Conservation (phyloP, 768 basidiomycete genomes). For the Rhizopogon vesiculosus region DNA sequence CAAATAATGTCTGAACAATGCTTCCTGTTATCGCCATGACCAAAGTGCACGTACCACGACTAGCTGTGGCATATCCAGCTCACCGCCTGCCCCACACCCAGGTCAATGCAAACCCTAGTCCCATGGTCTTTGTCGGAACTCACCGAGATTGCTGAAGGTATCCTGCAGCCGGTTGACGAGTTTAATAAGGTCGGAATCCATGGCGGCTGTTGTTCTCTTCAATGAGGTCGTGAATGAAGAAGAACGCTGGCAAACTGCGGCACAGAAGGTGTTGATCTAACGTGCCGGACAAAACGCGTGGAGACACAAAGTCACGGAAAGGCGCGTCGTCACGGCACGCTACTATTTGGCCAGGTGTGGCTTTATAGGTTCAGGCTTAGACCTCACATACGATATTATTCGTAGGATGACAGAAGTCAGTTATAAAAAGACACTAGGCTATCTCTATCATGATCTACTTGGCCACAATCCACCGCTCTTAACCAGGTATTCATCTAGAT, state of each 20-base stretch:
- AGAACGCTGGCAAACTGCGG: background rate
- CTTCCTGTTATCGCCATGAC: background rate
- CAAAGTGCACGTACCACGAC: conserved; percentile 61
- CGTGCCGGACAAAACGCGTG: conserved; percentile 13
- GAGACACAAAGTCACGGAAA: conserved; percentile 8
- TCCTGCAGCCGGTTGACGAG: conserved; percentile 95
- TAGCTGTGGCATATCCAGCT: conserved; percentile 90
- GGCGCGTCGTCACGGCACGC: conserved; percentile 27
- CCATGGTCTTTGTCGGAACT: conserved; percentile 22
- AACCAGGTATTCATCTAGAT: conserved; percentile 48
- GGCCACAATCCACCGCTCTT: background rate
- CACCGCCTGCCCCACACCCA: conserved; percentile 53
- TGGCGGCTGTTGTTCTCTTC: conserved; percentile 26
- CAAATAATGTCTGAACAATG: conserved; percentile 1
- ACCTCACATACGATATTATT: conserved; percentile 3
- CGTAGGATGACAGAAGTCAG: conserved; percentile 6
- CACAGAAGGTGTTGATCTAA: conserved; percentile 4
- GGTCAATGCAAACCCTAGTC: conserved; percentile 3
- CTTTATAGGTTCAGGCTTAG: conserved; percentile 6
- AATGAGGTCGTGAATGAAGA: background rate
- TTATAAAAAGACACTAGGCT: background rate
- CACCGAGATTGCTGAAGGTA: conserved; percentile 84
- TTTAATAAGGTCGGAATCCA: conserved; percentile 94
- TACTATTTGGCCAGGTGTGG: conserved; percentile 17
- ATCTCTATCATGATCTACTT: conserved; percentile 25